Evolutionary conservation across 768 basidiomycete species (phyloP).

Genomic region (Rhodocollybia butyracea): DNA sequence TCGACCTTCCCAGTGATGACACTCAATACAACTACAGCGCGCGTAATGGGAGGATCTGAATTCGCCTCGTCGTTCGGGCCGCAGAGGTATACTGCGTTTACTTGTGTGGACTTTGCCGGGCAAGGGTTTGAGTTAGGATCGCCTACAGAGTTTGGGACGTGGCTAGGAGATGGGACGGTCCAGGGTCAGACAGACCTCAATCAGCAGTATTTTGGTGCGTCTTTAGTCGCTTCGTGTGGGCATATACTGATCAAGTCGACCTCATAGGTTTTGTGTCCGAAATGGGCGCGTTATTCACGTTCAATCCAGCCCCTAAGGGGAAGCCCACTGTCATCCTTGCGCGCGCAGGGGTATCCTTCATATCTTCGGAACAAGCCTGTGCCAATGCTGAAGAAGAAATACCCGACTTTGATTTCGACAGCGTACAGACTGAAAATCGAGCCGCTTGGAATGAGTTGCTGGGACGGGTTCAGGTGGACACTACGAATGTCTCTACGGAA

Average conservation of each 20-base stretch:
- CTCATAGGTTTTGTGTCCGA: constrained; percentile 1
- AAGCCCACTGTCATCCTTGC: constrained; percentile 45
- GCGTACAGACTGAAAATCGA: constrained; percentile 37
- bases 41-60: constrained; percentile 38
- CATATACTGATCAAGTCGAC: not conserved
- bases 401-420: constrained; percentile 52
- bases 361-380: constrained; percentile 60
- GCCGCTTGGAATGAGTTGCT: constrained; percentile 58
- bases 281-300: constrained; percentile 28
- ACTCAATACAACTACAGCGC: constrained; percentile 46
- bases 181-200: constrained; percentile 6
- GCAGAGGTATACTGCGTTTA: constrained; percentile 55
- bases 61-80: constrained; percentile 61
- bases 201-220: constrained; percentile 5
- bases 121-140: constrained; percentile 42
- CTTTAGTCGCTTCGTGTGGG: not conserved
- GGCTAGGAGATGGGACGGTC: constrained; percentile 17
- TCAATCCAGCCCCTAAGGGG: constrained; percentile 38
- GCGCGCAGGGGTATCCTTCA: constrained; percentile 60
- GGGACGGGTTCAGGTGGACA: constrained; percentile 51
- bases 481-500: constrained; percentile 40
- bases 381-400: constrained; percentile 60
- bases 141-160: constrained; percentile 56
- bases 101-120: constrained; percentile 60
- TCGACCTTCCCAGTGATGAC: constrained; percentile 45